These are phyloP conservation scores for Porpolomopsis calyptriformis DNA, from an alignment of 768 basidiomycete genomes.

Conservation along the genomic window DNA sequence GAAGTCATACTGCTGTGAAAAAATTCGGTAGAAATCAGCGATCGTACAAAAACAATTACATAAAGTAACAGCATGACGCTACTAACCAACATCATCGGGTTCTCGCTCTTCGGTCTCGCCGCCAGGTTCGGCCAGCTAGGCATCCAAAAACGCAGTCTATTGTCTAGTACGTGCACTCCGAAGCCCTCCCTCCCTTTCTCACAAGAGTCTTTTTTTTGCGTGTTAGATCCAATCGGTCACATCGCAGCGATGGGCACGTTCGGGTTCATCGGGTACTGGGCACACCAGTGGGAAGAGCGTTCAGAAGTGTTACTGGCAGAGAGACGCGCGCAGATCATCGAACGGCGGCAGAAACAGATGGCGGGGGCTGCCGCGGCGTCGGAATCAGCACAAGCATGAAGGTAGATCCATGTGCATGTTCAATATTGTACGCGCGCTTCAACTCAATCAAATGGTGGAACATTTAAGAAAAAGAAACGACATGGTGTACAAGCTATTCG, in stretches of 20 bases:
- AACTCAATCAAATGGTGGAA: too few relatives aligned
- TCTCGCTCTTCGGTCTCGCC: slow-evolving; percentile 73
- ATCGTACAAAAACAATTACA: not conserved
- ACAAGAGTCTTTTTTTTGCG: not conserved
- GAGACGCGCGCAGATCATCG: slow-evolving; percentile 51
- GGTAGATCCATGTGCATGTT: not conserved
- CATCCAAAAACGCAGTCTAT: slow-evolving; percentile 69
- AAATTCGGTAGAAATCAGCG: too few relatives aligned
- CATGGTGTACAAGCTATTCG: too few relatives aligned
- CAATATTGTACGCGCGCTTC: too few relatives aligned
- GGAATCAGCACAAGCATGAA: not conserved
- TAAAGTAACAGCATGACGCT: slow-evolving; percentile 39
- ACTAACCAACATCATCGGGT: slow-evolving; percentile 61
- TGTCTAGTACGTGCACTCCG: slow-evolving; percentile 55
- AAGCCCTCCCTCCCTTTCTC: not conserved
- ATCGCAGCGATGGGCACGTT: slow-evolving; percentile 57
- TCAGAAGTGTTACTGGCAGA: slow-evolving; percentile 49
- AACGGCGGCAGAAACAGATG: slow-evolving; percentile 34
- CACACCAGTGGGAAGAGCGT: slow-evolving; percentile 54
- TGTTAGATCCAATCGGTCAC: slow-evolving; percentile 63
- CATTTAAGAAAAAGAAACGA: too few relatives aligned
- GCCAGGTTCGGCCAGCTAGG: slow-evolving; percentile 80
- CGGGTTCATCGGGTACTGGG: slow-evolving; percentile 68
- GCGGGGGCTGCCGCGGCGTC: slow-evolving; percentile 16
- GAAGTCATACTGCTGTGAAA: too few relatives aligned